Base-by-base conservation (phyloP, 1,284 basidiomycete genomes). In the Sphaerobolus stellatus region DNA sequence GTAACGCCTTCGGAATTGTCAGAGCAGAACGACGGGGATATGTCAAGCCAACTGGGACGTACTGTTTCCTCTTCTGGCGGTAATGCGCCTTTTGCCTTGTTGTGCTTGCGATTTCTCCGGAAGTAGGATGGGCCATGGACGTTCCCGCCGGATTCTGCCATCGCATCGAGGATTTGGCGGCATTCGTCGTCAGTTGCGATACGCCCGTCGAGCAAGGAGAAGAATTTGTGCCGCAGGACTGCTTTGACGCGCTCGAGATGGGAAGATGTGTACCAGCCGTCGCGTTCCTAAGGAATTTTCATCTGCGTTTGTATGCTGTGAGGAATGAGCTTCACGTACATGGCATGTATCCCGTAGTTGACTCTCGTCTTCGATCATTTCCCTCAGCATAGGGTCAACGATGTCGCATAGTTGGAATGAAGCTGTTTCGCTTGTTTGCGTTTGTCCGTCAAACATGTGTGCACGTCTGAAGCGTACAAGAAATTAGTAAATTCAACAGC, bases 401-500 rank as follows among this genome's bases (percentile, higher is more conserved):
- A 99, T 90, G 68, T 99, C 96, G 68, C 90, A 91, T 5, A 99
- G 76, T 69, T 98, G 95, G 70, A 93, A 99, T 18, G 93, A 90
- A 5, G 92, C 92, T 0, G 90, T 86, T 68, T 93, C 88, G 59
- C 88, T 87, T 52, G 87, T 84, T 30, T 91, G 70, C 5, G 82
- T 82, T 57, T 82, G 68, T 0, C 96, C 97, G 67, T 99, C 93
- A 65, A 98, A 99, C 33, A 93, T 81, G 69, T 98, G 93, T 1
- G 87, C 87, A 58, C 75, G 80, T 18, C 68, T 71, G 52, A 33
- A 14, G 22, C 22, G 43, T 14, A 25, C 2, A 83, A 54, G 4
- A 25, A 36, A 9, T 29, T 33, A 34, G n/a, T 18, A 18, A 27
- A 41, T 34, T n/a, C n/a, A n/a, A n/a, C 65, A 55, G 44, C 13